Conservation (phyloP, 2,329 filamentous ascomycete species). For the Monosporascus sp. region DNA sequence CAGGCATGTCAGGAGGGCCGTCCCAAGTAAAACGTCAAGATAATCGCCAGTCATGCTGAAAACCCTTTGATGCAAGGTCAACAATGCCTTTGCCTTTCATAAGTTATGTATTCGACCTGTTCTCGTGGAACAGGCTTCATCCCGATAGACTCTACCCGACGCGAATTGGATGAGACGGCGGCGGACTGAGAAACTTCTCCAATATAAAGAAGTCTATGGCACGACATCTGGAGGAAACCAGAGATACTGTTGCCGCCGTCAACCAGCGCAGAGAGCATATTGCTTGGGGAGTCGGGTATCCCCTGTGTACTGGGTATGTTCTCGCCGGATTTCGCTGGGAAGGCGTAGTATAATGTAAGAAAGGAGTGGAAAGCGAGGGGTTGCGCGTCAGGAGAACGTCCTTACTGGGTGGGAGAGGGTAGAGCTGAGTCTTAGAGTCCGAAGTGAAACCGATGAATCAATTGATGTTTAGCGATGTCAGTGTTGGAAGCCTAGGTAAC, state of each 20-base stretch:
- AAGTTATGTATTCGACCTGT: constrained; percentile 16
- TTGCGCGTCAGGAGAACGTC: too few species aligned
- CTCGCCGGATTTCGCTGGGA: background rate
- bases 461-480: too few species aligned
- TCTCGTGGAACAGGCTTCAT: constrained; percentile 10
- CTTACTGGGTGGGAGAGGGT: background rate
- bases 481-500: too few species aligned
- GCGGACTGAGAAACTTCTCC: background rate
- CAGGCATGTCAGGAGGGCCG: too few species aligned
- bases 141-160: constrained; percentile 17
- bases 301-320: too few species aligned
- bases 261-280: background rate
- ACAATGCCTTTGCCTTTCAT: too few species aligned
- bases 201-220: background rate
- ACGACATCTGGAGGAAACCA: background rate
- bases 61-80: too few species aligned
- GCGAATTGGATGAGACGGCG: constrained; percentile 1
- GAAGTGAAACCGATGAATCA: background rate
- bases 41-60: too few species aligned
- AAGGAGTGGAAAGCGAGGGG: background rate
- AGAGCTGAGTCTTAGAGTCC: background rate
- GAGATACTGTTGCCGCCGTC: background rate
- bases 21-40: too few species aligned
- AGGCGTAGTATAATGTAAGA: background rate
- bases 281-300: background rate